These are phyloP conservation scores for Amanita jacksonii DNA, from an alignment of 768 basidiomycete species.

Conservation along the genomic window DNA sequence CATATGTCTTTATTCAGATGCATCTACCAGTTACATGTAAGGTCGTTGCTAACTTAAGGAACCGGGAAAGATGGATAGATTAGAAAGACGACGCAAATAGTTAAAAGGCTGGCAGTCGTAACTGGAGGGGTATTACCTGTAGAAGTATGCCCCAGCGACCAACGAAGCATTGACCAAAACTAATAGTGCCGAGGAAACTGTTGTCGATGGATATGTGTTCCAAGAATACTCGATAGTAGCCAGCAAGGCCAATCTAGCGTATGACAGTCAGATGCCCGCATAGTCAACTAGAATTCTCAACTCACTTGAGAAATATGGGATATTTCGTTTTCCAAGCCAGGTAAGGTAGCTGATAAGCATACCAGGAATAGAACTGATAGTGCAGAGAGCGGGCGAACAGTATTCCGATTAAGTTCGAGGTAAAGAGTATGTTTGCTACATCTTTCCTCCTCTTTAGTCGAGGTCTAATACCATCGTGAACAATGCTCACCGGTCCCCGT, in stretches of 20 bases:
- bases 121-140: background rate
- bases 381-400: constrained; percentile 90
- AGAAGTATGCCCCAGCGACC: constrained; percentile 15
- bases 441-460: constrained; percentile 34
- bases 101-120: too few species aligned
- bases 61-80: too few species aligned
- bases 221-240: constrained; percentile 72
- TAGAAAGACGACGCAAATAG: too few species aligned
- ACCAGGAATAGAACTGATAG: constrained; percentile 99
- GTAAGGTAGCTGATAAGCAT: constrained; percentile 84
- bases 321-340: constrained; percentile 67
- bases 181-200: constrained; percentile 49
- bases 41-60: too few species aligned
- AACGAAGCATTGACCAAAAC: constrained; percentile 41
- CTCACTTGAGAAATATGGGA: constrained; percentile 54
- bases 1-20: too few species aligned
- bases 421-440: constrained; percentile 74
- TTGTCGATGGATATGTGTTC: constrained; percentile 81
- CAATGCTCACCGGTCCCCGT: constrained; percentile 55
- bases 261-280: constrained; percentile 5
- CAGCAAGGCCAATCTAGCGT: constrained; percentile 48
- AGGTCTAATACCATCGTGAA: background rate
- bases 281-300: constrained; percentile 8
- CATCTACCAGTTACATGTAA: too few species aligned
- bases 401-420: constrained; percentile 87